Evolutionary conservation across 2,329 filamentous ascomycete species (phyloP).

Genomic region (Fonsecaea multimorphosa): DNA sequence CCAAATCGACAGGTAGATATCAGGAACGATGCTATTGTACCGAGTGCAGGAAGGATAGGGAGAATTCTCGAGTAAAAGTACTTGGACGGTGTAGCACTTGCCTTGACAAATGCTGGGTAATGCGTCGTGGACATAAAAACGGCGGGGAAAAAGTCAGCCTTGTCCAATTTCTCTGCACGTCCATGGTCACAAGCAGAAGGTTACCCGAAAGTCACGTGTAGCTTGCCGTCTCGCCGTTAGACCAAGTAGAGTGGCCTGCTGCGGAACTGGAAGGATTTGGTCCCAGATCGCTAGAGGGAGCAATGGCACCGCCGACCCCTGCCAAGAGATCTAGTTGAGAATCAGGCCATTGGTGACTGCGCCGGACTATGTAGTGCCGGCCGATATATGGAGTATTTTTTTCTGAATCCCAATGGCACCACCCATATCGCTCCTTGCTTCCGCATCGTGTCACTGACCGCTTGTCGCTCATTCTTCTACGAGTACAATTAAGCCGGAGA

Average conservation of each 20-base stretch:
- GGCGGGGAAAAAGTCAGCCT: constrained; percentile 18
- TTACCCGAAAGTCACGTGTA: not conserved
- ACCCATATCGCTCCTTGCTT: constrained; percentile 19
- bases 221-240: no score
- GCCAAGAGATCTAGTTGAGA: constrained; percentile 12
- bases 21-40: not conserved
- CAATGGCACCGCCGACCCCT: not conserved
- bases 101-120: constrained; percentile 16
- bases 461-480: constrained; percentile 21
- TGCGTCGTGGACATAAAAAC: constrained; percentile 14
- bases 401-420: not conserved
- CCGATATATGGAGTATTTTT: not conserved
- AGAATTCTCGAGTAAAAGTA: not conserved
- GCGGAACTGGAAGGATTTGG: constrained; percentile 10
- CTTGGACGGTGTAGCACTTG: not conserved
- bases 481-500: not conserved
- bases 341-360: constrained; percentile 6
- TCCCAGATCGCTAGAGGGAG: not conserved
- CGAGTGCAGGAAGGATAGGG: not conserved
- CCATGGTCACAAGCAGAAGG: not conserved
- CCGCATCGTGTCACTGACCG: constrained; percentile 12
- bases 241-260: constrained; percentile 4
- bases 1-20: not conserved
- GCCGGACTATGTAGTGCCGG: not conserved
- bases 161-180: not conserved